Evolutionary conservation across 1,284 basidiomycete genomes (phyloP).

Genomic region (Fomitopsis pinicola): DNA sequence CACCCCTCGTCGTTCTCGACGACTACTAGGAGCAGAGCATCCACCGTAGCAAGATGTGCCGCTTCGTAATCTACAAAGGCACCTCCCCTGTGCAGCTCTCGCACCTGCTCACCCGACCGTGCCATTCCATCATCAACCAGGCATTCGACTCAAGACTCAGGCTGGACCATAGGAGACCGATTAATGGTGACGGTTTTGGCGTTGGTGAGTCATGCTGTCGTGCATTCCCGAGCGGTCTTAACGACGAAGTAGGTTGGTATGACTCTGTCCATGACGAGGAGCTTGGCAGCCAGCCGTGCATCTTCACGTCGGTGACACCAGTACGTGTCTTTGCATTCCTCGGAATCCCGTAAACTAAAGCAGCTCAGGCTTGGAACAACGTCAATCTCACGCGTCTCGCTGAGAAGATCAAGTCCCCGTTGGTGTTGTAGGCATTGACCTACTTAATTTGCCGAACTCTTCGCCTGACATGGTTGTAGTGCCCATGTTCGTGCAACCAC

Average conservation of each 20-base stretch:
- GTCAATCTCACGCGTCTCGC: conserved; percentile 85
- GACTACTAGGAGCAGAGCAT: background rate
- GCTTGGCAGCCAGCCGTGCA: conserved; percentile 84
- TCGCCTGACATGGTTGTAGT: conserved; percentile 35
- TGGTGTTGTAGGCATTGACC: conserved; percentile 73
- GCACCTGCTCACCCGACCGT: conserved; percentile 87
- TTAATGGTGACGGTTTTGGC: conserved; percentile 97
- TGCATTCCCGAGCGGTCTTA: background rate
- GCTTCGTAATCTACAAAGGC: conserved; percentile 90
- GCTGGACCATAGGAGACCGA: conserved; percentile 75
- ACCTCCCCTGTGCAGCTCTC: conserved; percentile 84
- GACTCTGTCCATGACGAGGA: conserved; percentile 77
- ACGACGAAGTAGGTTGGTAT: conserved; percentile 65
- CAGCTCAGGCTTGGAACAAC: conserved; percentile 85
- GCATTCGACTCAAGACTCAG: conserved; percentile 89
- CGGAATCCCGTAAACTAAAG: background rate
- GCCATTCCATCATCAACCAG: conserved; percentile 95
- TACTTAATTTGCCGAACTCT: background rate
- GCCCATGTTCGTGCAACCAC: conserved; percentile 91
- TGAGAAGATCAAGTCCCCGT: conserved; percentile 91
- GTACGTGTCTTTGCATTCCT: conserved; percentile 37
- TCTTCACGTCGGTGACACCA: conserved; percentile 95
- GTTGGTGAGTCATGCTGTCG: conserved; percentile 62
- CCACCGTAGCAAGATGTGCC: conserved; percentile 54
- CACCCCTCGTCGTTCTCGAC: background rate